Base-by-base conservation (phyloP, 148 eudicot genomes). In the Persicaria tinctoria region DNA sequence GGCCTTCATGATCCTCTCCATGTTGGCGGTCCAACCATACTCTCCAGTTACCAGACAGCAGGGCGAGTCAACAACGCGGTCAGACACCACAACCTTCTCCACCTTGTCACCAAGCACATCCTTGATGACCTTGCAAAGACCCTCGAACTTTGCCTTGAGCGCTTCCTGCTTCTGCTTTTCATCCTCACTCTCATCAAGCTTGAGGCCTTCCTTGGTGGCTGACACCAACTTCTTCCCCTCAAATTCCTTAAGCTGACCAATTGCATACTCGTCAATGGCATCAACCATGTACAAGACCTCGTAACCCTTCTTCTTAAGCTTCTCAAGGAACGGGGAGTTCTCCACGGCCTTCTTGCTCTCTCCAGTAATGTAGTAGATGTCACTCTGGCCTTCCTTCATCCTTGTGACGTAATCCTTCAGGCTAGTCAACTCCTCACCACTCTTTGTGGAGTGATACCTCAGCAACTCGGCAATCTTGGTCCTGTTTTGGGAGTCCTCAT, bases 1-100 rank as follows among this genome's bases (percentile, higher is more conserved):
- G 20, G 84, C 81, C 57, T 78, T 78, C 80, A 78, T 73, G 75
- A 80, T 77, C 60, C 83, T 74, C 63, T 80, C 83, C 83, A 80
- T 80, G 74, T 80, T 80, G 0, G 83, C 80, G 0, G 83, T 73
- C 83, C 80, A 80, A 1, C 83, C 83, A 51, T 77, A 77, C 60
- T 80, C 82, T 1, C 82, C 82, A 0, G 82, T 79, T 1, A 79
- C 82, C 49, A 79, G 16, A n/a, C 78, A 75, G 54, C 82, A 79
- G 4, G 82, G 78, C 0, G 80, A 78, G 16, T 78, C 80, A 32
- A 78, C 80, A 60, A 78, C 59, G 47, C 80, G 57, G 17, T 62
- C 80, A 41, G 80, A 78, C 3, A 79, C 81, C 1, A 79, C 59
- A 17, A 79, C 81, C 68, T 79, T 79, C 71, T 75, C 78, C 3